Conservation (phyloP, 2,329 filamentous ascomycete genomes). For the Botrytis medusae region DNA sequence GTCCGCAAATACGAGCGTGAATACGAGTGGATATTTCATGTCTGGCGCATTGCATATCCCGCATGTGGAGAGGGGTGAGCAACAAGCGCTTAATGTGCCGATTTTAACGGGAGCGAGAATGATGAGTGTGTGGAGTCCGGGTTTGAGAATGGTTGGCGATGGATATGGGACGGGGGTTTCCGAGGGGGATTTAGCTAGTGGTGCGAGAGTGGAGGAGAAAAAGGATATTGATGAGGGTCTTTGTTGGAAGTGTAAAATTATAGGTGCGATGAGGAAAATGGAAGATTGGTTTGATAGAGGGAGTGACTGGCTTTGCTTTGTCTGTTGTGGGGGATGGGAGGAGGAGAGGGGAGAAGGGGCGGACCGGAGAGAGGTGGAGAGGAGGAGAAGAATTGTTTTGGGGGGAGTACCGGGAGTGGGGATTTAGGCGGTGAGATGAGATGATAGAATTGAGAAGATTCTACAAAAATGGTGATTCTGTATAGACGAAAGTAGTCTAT, state of each 20-base stretch:
- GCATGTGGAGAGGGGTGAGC: neutral
- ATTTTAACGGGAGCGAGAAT: slow-evolving; percentile 17
- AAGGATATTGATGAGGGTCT: neutral
- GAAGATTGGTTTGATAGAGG: slow-evolving; percentile 29
- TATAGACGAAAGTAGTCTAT: neutral
- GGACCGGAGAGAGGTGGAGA: neutral
- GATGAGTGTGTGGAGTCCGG: neutral
- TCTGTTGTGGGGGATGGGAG: slow-evolving; percentile 35
- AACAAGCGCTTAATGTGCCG: slow-evolving; percentile 6
- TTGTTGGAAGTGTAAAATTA: slow-evolving; percentile 36
- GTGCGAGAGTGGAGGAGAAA: neutral
- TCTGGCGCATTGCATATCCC: slow-evolving; percentile 1
- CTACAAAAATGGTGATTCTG: too few species aligned
- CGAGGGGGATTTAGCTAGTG: too few species aligned
- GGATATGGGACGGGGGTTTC: neutral
- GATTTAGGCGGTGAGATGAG: neutral
- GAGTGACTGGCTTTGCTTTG: slow-evolving; percentile 29
- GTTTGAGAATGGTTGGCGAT: neutral
- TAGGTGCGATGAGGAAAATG: slow-evolving; percentile 30
- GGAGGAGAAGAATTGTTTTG: slow-evolving; percentile 15
- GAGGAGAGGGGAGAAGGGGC: slow-evolving; percentile 13
- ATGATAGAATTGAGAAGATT: neutral
- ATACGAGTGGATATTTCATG: neutral
- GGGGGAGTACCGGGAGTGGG: slow-evolving; percentile 1
- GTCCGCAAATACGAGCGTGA: neutral